These are phyloP conservation scores for Mucor mucedo DNA, from an alignment of 371 early-diverging fungal species.

Conservation along the genomic window DNA sequence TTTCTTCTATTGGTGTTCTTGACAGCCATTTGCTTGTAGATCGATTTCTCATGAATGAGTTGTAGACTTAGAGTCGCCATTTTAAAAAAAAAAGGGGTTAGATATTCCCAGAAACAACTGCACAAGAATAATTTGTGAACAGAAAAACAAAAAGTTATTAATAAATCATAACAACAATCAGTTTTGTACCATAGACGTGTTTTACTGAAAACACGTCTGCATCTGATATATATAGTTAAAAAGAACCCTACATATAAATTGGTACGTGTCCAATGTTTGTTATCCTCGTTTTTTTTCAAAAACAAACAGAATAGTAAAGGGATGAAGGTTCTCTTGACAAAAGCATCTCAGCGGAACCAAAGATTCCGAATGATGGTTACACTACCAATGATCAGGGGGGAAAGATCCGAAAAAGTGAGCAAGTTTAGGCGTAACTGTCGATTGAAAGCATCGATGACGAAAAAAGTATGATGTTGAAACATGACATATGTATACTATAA, in stretches of 20 bases:
- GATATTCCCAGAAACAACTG: no score
- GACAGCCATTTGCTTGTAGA: neutral
- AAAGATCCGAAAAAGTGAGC: neutral
- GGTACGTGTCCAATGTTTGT: constrained; percentile 3
- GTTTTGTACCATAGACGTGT: no score
- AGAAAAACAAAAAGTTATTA: no score
- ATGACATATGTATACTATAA: neutral
- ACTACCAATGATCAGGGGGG: neutral
- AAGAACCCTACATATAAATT: neutral
- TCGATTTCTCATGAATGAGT: neutral
- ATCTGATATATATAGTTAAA: neutral
- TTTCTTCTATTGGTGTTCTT: neutral
- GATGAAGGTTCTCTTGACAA: constrained; percentile 1
- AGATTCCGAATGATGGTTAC: neutral
- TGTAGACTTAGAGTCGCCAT: no score
- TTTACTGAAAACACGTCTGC: neutral
- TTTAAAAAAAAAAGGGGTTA: no score
- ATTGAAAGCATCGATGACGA: neutral
- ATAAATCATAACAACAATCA: no score
- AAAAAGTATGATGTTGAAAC: neutral
- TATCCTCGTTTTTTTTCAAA: neutral
- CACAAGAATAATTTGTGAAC: no score
- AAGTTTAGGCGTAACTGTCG: no score
- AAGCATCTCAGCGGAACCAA: neutral
- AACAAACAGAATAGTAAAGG: constrained; percentile 4